These are phyloP conservation scores for Dictyostelium intermedium DNA, from an alignment of 78 protist species.

Conservation along the genomic window DNA sequence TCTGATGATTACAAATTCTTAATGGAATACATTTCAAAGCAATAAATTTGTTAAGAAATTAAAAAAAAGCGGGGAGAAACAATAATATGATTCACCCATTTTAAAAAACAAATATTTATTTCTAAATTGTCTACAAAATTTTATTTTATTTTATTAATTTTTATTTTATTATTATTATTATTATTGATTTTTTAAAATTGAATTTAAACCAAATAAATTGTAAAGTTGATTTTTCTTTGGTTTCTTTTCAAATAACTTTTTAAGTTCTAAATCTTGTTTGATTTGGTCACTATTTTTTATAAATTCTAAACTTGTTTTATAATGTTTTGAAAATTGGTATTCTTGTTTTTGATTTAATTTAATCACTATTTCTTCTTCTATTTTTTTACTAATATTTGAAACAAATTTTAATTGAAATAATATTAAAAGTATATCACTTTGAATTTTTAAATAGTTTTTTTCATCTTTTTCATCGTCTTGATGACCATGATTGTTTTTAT, in stretches of 20 bases:
- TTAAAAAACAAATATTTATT: not conserved
- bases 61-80: not conserved
- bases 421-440: not conserved
- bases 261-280: not conserved
- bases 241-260: not conserved
- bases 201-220: not conserved
- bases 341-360: not conserved
- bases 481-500: no score
- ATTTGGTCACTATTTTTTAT: not conserved
- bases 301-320: not conserved
- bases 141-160: no score
- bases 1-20: conserved; percentile 86
- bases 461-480: no score
- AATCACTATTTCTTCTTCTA: not conserved
- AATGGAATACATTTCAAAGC: conserved; percentile 83
- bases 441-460: not conserved
- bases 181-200: not conserved
- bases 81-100: not conserved
- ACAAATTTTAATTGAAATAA: not conserved
- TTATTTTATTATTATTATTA: no score
- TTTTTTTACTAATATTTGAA: not conserved
- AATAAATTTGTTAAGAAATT: not conserved
- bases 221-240: not conserved
- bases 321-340: not conserved
- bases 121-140: no score